Percentiles rank a stretch among this genome's conserved stretches.
Evolutionary conservation across 129 eudicot species (phyloP).

Genomic region (Flaveria brownii): DNA sequence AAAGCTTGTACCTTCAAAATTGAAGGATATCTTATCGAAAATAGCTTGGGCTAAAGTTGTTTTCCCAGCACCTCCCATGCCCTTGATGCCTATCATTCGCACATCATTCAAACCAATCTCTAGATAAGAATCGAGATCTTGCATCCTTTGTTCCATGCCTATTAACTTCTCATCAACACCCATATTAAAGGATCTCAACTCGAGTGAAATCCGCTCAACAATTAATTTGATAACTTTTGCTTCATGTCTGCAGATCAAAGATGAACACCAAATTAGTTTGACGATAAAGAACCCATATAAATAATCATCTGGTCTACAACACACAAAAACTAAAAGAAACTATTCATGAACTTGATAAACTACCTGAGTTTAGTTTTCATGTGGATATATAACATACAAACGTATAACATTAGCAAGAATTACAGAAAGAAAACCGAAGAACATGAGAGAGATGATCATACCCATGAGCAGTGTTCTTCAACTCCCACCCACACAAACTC

Average conservation of each 20-base stretch:
- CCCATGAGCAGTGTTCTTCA: too few species aligned
- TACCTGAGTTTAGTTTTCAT: too few species aligned
- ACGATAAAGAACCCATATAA: not conserved
- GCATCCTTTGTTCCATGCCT: slow-evolving; percentile 13
- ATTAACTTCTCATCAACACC: not conserved
- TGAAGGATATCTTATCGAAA: not conserved
- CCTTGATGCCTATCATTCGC: not conserved
- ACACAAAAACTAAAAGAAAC: not conserved
- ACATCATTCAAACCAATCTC: not conserved
- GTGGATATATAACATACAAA: too few species aligned
- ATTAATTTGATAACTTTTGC: not conserved
- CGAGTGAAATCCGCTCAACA: not conserved
- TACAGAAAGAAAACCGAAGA: too few species aligned
- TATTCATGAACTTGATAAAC: too few species aligned
- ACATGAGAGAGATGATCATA: too few species aligned
- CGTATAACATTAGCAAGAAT: too few species aligned
- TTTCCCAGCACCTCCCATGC: not conserved
- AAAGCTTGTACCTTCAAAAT: too few species aligned
- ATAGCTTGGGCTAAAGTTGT: not conserved
- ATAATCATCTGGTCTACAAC: not conserved
- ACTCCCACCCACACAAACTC: too few species aligned
- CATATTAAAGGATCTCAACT: not conserved
- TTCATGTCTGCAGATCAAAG: slow-evolving; percentile 12
- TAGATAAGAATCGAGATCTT: not conserved
- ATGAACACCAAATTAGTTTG: not conserved